Evolutionary conservation across 148 eudicot genomes (phyloP).

Genomic region (Vaccinium darrowii): DNA sequence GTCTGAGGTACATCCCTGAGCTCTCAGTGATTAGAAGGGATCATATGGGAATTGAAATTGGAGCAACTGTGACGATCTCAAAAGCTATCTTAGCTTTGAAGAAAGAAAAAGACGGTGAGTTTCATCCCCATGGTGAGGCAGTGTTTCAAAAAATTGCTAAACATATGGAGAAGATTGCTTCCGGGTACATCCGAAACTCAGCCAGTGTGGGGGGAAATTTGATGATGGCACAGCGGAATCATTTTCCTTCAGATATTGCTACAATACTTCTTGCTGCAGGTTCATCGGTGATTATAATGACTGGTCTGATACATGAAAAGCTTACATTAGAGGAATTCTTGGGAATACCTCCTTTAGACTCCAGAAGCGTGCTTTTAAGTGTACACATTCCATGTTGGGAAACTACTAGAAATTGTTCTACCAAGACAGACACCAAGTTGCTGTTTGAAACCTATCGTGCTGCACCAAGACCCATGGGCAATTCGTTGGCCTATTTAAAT

Average conservation of each 20-base stretch:
- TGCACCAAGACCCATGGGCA: conserved; percentile 87
- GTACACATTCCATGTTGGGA: conserved; percentile 56
- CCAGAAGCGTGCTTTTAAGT: conserved; percentile 52
- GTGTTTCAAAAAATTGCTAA: conserved; percentile 54
- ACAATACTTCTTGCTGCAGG: conserved; percentile 73
- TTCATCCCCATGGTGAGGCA: conserved; percentile 16
- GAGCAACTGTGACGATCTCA: conserved; percentile 81
- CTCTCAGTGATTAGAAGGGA: conserved; percentile 53
- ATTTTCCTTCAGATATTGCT: conserved; percentile 85
- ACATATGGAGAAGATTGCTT: conserved; percentile 83
- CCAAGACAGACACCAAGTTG: conserved; percentile 34
- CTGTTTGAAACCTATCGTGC: conserved; percentile 82
- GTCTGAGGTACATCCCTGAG: conserved; percentile 68
- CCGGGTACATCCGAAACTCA: conserved; percentile 65
- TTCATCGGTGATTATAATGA: conserved; percentile 49
- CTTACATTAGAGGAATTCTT: conserved; percentile 69
- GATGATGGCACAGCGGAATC: conserved; percentile 78
- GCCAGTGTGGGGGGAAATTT: conserved; percentile 96
- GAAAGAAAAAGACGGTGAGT: conserved; percentile 24
- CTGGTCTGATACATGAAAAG: conserved; percentile 34
- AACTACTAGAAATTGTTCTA: conserved; percentile 20
- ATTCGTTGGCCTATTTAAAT: conserved; percentile 72
- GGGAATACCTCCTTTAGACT: conserved; percentile 54
- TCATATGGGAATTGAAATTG: conserved; percentile 52
- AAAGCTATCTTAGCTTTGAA: conserved; percentile 55